Evolutionary conservation across 331 rosid species (phyloP).

Genomic region (Quercus tomentella): DNA sequence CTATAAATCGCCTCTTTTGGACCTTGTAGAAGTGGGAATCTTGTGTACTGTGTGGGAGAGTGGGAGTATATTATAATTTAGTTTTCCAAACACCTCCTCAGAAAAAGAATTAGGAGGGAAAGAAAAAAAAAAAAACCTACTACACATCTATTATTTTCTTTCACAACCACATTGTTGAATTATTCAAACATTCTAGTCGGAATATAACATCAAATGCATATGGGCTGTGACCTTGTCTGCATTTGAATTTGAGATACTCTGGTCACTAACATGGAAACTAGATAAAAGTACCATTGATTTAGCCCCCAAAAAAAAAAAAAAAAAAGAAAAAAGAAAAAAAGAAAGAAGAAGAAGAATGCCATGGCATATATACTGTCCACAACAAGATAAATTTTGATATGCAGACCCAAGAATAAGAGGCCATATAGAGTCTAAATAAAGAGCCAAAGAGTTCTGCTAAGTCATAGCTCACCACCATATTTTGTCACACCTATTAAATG

Average conservation of each 20-base stretch:
- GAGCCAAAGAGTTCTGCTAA: constrained; percentile 42
- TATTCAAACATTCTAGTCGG: not conserved
- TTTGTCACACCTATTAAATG: constrained; percentile 44
- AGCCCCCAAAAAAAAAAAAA: too few species aligned
- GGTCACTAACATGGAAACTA: not conserved
- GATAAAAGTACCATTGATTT: constrained; percentile 30
- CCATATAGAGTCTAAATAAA: constrained; percentile 23
- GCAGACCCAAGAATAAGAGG: constrained; percentile 35
- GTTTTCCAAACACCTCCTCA: too few species aligned
- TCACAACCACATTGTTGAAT: not conserved
- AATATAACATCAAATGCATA: not conserved
- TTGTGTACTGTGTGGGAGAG: too few species aligned
- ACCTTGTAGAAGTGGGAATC: too few species aligned
- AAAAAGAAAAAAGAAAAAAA: too few species aligned
- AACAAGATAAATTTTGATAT: constrained; percentile 33
- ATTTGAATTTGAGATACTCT: not conserved
- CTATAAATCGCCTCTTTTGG: too few species aligned
- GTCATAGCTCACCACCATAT: constrained; percentile 53
- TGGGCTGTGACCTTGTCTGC: not conserved
- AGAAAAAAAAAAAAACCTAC: not conserved
- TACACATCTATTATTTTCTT: not conserved
- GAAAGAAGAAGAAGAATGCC: not conserved
- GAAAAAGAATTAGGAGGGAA: not conserved
- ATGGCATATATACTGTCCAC: constrained; percentile 41
- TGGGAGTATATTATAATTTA: too few species aligned